Conservation (phyloP, 108 stramenopile species). For the Cyclotella sp. region DNA sequence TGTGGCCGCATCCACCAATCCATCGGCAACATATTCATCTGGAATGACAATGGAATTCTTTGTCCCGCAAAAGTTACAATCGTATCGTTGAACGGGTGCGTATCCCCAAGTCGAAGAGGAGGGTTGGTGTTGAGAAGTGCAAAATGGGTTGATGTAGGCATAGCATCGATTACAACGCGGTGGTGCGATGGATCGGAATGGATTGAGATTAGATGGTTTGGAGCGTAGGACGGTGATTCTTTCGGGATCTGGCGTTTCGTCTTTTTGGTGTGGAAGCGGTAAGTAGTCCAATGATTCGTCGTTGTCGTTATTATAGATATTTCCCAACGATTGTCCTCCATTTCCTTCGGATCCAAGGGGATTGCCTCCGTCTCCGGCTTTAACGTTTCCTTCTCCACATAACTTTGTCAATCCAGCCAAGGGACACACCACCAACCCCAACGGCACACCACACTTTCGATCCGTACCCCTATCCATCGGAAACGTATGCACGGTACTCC, state of each 20-base stretch:
- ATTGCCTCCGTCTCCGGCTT: background rate
- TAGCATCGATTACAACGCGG: conserved; percentile 73
- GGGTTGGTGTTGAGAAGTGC: conserved; percentile 30
- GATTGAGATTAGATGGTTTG: conserved; percentile 9
- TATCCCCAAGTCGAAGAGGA: conserved; percentile 1
- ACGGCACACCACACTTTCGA: conserved; percentile 57
- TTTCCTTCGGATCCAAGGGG: background rate
- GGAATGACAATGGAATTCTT: conserved; percentile 38
- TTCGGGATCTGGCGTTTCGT: conserved; percentile 36
- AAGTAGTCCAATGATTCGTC: conserved; percentile 36
- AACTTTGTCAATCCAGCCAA: conserved; percentile 56
- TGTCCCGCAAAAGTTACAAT: conserved; percentile 72
- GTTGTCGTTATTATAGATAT: conserved; percentile 26
- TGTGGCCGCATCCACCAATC: conserved; percentile 31
- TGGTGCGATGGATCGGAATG: conserved; percentile 33
- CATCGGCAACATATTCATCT: conserved; percentile 32
- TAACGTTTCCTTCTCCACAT: conserved; percentile 4
- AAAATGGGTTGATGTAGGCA: conserved; percentile 86
- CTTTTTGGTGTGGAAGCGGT: conserved; percentile 6
- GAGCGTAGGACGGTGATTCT: conserved; percentile 53
- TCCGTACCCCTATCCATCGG: conserved; percentile 57
- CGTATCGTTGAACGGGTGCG: conserved; percentile 36
- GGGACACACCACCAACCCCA: conserved; percentile 71
- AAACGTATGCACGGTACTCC: conserved; percentile 63
- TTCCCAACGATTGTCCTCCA: background rate